These are phyloP conservation scores for Pterulicium gracile DNA, from an alignment of 1,284 basidiomycete species.

Conservation along the genomic window DNA sequence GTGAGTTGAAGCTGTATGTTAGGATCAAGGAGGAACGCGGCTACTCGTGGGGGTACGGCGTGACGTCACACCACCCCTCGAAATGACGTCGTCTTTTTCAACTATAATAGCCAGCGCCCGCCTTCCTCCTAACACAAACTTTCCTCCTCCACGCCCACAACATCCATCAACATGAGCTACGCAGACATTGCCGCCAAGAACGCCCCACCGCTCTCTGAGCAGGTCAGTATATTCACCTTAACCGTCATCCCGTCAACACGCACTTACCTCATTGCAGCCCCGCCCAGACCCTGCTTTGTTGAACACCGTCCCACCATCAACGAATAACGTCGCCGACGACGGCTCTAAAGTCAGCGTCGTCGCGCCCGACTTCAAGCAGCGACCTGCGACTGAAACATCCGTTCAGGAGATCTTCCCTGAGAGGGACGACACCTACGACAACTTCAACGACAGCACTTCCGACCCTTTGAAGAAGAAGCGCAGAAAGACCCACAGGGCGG, in stretches of 20 bases:
- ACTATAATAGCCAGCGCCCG: background rate
- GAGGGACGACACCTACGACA: constrained; percentile 4
- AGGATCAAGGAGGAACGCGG: background rate
- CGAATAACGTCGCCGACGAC: constrained; percentile 33
- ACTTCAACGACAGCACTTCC: constrained; percentile 6
- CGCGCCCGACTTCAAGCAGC: constrained; percentile 33
- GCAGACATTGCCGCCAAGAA: constrained; percentile 52
- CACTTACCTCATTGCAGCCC: constrained; percentile 28
- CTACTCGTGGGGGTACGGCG: background rate
- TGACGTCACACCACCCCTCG: background rate
- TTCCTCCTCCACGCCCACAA: background rate
- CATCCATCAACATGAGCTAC: constrained; percentile 49
- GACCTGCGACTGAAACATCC: constrained; percentile 33
- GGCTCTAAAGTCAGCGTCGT: constrained; percentile 45
- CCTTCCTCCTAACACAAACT: background rate
- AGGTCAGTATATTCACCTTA: constrained; percentile 19
- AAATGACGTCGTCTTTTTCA: background rate
- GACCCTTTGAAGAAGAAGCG: constrained; percentile 12
- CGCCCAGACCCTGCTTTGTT: constrained; percentile 51
- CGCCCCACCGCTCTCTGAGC: constrained; percentile 33
- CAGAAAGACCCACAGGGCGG: constrained; percentile 19
- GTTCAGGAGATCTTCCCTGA: constrained; percentile 14
- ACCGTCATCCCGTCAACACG: background rate
- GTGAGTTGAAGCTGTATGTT: no score
- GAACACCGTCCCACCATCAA: constrained; percentile 37